Percentiles rank a stretch among this genome's conserved stretches.
phyloP scores from a whole-genome alignment of 352 stramenopile genomes.

The Pythium utonaiense region DNA sequence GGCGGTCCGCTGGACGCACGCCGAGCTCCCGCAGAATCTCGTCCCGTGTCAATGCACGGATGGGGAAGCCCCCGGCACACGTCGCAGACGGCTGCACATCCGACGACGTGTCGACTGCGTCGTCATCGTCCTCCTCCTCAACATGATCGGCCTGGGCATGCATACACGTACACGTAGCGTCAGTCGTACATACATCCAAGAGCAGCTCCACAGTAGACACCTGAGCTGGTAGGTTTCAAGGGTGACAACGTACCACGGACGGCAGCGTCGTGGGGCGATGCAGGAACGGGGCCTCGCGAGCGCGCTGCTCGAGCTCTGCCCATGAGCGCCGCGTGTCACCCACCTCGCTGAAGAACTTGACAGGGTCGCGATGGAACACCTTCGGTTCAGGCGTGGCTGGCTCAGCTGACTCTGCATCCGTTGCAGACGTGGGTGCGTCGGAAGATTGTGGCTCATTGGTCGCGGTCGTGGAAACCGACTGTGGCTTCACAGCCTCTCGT shows the following conservation, averaged over 20 bases:
- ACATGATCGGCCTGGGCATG: neutral
- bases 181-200: too few species aligned
- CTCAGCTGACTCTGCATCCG: neutral
- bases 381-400: neutral
- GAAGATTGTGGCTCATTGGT: neutral
- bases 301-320: constrained; percentile 56
- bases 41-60: constrained; percentile 43
- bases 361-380: constrained; percentile 18
- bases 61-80: constrained; percentile 13
- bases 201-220: too few species aligned
- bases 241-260: constrained; percentile 35
- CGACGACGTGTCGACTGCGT: neutral
- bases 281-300: constrained; percentile 36
- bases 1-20: neutral
- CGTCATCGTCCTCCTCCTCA: constrained; percentile 9
- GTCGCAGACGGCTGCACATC: neutral
- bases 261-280: constrained; percentile 48
- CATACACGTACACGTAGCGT: neutral
- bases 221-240: too few species aligned
- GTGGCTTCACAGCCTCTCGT: neutral
- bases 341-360: constrained; percentile 33
- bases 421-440: neutral
- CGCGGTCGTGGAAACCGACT: neutral
- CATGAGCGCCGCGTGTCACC: constrained; percentile 58
- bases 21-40: constrained; percentile 53